phyloP scores from a whole-genome alignment of 352 stramenopile species.

The Plasmopara viticola region DNA sequence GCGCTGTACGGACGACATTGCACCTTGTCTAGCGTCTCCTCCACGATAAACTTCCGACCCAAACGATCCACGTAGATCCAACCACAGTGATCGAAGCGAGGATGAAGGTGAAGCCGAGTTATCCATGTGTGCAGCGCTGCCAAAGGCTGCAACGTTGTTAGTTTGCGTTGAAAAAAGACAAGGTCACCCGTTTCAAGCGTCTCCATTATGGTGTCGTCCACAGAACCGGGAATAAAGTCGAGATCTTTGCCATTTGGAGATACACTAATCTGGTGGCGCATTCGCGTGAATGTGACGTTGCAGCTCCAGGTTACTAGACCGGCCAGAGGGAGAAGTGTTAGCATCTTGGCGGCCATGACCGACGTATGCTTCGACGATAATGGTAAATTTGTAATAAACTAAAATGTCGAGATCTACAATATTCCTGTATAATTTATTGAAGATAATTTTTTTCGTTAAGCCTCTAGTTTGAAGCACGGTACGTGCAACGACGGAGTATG shows the following conservation, averaged over 20 bases:
- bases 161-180: conserved; percentile 69
- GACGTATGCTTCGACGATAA: background rate
- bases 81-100: conserved; percentile 75
- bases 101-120: conserved; percentile 41
- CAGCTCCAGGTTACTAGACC: conserved; percentile 58
- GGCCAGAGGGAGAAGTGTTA: conserved; percentile 56
- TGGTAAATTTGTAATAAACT: too few species aligned
- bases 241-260: conserved; percentile 28
- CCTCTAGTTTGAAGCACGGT: too few species aligned
- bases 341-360: conserved; percentile 27
- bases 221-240: conserved; percentile 70
- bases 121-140: conserved; percentile 64
- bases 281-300: conserved; percentile 52
- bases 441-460: too few species aligned
- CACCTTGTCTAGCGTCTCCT: conserved; percentile 75
- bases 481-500: too few species aligned
- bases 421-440: too few species aligned
- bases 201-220: conserved; percentile 85
- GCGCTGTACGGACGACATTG: conserved; percentile 75
- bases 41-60: conserved; percentile 77
- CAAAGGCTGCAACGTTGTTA: conserved; percentile 65
- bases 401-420: too few species aligned
- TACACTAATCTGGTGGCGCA: conserved; percentile 33
- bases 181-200: conserved; percentile 81
- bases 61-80: conserved; percentile 78